Evolutionary conservation across 768 basidiomycete species (phyloP).

Genomic region (Crepidotus variabilis): DNA sequence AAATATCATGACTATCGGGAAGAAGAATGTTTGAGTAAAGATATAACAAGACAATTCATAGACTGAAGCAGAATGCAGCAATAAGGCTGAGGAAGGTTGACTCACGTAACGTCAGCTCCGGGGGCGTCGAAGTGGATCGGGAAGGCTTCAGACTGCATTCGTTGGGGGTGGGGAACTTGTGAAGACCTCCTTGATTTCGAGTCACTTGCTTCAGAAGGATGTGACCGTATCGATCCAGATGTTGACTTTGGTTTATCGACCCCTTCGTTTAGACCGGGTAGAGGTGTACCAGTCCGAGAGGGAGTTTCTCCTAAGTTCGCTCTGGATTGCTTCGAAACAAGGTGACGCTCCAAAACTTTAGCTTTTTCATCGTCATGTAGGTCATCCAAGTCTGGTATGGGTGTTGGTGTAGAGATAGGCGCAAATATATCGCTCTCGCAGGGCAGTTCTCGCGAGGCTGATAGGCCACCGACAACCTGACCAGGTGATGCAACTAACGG

Average conservation of each 20-base stretch:
- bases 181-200: conserved; percentile 16
- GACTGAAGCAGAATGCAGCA: conserved; percentile 1
- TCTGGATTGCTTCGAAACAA: conserved; percentile 75
- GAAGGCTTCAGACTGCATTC: conserved; percentile 67
- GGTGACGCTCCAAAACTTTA: conserved; percentile 72
- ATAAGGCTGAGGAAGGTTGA: conserved; percentile 18
- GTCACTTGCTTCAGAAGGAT: conserved; percentile 11
- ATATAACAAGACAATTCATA: not conserved
- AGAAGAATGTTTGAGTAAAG: conserved; percentile 3
- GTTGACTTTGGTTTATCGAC: not conserved
- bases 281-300: conserved; percentile 24
- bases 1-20: conserved; percentile 74
- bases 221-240: conserved; percentile 2
- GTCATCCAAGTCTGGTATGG: conserved; percentile 44
- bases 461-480: conserved; percentile 15
- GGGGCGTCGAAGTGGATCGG: conserved; percentile 86
- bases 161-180: conserved; percentile 15
- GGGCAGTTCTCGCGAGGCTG: conserved; percentile 15
- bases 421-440: conserved; percentile 22
- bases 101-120: conserved; percentile 92
- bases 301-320: conserved; percentile 24
- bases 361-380: conserved; percentile 83
- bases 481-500: not conserved
- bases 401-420: conserved; percentile 11
- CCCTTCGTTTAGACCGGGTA: conserved; percentile 13